These are phyloP conservation scores for Hibiscus syriacus DNA, from an alignment of 345 rosid genomes.

Conservation along the genomic window DNA sequence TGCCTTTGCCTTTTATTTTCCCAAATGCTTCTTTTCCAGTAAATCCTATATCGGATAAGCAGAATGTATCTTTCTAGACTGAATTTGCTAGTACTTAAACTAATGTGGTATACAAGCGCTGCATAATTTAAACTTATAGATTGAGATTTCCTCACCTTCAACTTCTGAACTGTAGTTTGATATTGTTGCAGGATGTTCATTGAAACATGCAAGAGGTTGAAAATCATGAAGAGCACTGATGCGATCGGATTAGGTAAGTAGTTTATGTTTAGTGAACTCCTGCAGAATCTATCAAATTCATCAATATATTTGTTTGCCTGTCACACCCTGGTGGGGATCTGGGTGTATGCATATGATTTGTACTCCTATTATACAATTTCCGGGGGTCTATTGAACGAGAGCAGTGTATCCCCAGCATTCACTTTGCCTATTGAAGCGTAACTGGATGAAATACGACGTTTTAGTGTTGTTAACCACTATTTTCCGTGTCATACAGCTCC, in stretches of 20 bases:
- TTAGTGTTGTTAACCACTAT: too few species aligned
- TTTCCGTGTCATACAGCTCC: slow-evolving; percentile 50
- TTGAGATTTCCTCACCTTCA: not conserved
- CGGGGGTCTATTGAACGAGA: too few species aligned
- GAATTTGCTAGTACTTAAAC: not conserved
- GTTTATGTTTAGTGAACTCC: not conserved
- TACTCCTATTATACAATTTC: too few species aligned
- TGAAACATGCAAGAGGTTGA: slow-evolving; percentile 71
- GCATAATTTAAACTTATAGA: not conserved
- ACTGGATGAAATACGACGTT: too few species aligned
- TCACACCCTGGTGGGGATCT: not conserved
- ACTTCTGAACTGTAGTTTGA: not conserved
- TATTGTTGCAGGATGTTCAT: slow-evolving; percentile 63
- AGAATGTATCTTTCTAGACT: not conserved
- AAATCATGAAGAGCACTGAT: slow-evolving; percentile 92
- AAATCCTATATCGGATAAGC: not conserved
- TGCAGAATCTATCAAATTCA: not conserved
- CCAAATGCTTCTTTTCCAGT: not conserved
- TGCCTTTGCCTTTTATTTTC: not conserved
- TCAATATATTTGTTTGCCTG: not conserved
- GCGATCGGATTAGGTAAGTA: slow-evolving; percentile 79
- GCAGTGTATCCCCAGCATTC: too few species aligned
- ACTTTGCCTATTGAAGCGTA: too few species aligned
- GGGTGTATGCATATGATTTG: not conserved
- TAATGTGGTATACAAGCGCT: not conserved